Evolutionary conservation across 1,284 basidiomycete species (phyloP), one percentile per base, ranked within the genome.

Genomic region (Erythrobasidium hasegawianum): DNA sequence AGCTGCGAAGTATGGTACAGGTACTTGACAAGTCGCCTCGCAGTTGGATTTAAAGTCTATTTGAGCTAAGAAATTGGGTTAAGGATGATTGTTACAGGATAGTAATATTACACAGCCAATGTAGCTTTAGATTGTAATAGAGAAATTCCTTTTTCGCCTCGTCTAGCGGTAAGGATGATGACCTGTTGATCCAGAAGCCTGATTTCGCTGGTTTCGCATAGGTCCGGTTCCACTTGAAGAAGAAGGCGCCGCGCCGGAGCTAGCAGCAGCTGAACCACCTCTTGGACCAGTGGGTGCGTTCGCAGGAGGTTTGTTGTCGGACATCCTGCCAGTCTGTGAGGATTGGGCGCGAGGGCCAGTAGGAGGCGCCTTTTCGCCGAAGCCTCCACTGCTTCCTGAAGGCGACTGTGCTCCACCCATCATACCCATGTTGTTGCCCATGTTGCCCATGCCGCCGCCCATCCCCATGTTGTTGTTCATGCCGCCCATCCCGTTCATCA

Each of bases 391-490:
- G 43, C 22, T 47, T 5, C 43, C 22, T 33, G 33, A 33, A 11
- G 26, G 20, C 45, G 53, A 57, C n/a, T 56, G 24, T 33, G 7
- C 62, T 3, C 50, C 62, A 16, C 39, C 61, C n/a, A n/a, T n/a
- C 20, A 52, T 38, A 33, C 56, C 54, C 50, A 27, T 53, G 50
- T 3, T 5, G 26, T 27, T 53, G 50, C 50, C 67, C 64, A 64
- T 64, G 14, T 54, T 68, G 27, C 60, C 65, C 60, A 64, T 66
- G 18, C 59, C 59, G 14, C 60, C 61, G 33, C 33, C 33, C 33
- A 33, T 33, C n/a, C n/a, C n/a, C 33, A 33, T 33, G 33, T 33
- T 33, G 11, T 33, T 33, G 33, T 33, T 33, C 22, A 47, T 5
- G 5, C 64, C 62, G 18, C 47, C 55, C 33, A 53, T 49, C 11